Percentiles rank a stretch among this genome's conserved stretches.
phyloP scores from a whole-genome alignment of 116 monocot species.

The Posidonia oceanica region DNA sequence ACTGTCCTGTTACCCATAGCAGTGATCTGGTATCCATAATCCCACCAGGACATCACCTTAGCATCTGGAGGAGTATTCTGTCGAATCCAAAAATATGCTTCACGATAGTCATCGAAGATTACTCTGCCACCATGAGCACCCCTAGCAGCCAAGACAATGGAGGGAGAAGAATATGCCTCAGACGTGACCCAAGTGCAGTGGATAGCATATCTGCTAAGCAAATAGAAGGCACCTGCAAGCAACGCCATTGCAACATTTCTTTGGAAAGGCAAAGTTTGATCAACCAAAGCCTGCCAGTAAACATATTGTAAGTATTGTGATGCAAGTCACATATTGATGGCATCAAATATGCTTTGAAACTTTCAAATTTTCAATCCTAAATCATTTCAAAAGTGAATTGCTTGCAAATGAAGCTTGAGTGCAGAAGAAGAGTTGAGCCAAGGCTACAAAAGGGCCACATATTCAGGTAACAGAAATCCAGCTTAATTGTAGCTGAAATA shows the following conservation, averaged over 20 bases:
- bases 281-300: slow-evolving; percentile 46
- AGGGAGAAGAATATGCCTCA: slow-evolving; percentile 97
- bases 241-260: slow-evolving; percentile 58
- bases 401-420: not conserved
- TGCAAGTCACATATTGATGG: not conserved
- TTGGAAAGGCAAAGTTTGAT: slow-evolving; percentile 86
- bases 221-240: slow-evolving; percentile 72
- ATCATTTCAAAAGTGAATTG: not conserved
- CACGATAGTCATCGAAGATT: slow-evolving; percentile 98
- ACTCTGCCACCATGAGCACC: slow-evolving; percentile 74
- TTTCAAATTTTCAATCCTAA: not conserved
- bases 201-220: slow-evolving; percentile 78
- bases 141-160: slow-evolving; percentile 86
- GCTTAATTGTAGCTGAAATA: no score
- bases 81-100: slow-evolving; percentile 97
- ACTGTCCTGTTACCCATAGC: slow-evolving; percentile 99
- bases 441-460: not conserved
- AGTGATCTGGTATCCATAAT: slow-evolving; percentile 98
- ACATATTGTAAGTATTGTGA: slow-evolving; percentile 2
- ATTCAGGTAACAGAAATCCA: not conserved
- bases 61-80: slow-evolving; percentile 95
- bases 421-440: not conserved
- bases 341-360: not conserved
- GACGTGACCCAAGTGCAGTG: slow-evolving; percentile 99
- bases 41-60: slow-evolving; percentile 99